Conservation (phyloP, 768 basidiomycete species). For the Rhizopogon vesiculosus region DNA sequence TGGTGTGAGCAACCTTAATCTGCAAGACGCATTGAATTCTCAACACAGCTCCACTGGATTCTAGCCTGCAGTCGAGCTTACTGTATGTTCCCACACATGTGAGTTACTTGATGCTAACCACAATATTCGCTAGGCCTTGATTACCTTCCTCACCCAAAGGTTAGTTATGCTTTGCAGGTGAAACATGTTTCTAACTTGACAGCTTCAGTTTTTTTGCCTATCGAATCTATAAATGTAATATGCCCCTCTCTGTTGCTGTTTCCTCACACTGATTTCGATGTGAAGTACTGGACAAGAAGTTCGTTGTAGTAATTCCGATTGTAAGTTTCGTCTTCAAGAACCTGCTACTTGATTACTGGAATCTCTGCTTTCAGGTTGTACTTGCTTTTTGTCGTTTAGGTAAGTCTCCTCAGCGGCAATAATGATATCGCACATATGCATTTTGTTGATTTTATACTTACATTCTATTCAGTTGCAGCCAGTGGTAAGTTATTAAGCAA, state of each 20-base stretch:
- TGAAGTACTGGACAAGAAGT: conserved; percentile 10
- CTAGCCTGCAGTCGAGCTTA: conserved; percentile 16
- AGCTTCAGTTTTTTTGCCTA: conserved; percentile 16
- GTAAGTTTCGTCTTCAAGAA: conserved; percentile 4
- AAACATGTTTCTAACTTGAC: background rate
- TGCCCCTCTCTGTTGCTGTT: background rate
- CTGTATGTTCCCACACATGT: conserved; percentile 7
- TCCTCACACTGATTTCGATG: background rate
- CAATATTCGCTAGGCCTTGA: conserved; percentile 15
- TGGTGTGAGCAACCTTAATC: conserved; percentile 10
- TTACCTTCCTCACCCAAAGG: conserved; percentile 21
- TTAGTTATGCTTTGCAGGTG: background rate
- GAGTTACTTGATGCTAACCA: background rate
- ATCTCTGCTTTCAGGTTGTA: conserved; percentile 3
- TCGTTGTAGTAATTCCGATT: conserved; percentile 11
- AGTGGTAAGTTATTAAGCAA: conserved; percentile 8
- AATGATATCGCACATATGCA: background rate
- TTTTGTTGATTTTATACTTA: background rate
- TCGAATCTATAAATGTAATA: conserved; percentile 20
- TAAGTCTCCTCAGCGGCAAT: background rate
- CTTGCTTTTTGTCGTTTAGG: conserved; percentile 16
- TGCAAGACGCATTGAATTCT: background rate
- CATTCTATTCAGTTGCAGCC: conserved; percentile 10
- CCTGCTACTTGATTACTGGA: background rate
- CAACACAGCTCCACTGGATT: background rate